phyloP scores from a whole-genome alignment of 352 stramenopile genomes.

The Poterioochromonas sp. region DNA sequence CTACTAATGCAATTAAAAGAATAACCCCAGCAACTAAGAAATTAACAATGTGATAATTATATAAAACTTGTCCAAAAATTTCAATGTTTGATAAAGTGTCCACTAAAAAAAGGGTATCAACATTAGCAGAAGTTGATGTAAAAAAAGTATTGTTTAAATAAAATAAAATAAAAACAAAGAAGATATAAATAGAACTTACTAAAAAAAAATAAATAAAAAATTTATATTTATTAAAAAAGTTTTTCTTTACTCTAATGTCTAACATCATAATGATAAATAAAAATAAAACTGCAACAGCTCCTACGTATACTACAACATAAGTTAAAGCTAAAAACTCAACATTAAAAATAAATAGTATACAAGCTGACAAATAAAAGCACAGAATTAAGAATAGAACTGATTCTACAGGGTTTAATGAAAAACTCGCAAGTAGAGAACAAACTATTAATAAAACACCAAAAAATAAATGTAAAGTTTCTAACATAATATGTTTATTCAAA shows the following conservation, averaged over 20 bases:
- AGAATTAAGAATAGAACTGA: slow-evolving; percentile 37
- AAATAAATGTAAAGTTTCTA: slow-evolving; percentile 35
- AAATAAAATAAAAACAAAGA: slow-evolving; percentile 20
- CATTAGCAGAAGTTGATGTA: slow-evolving; percentile 34
- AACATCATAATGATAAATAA: slow-evolving; percentile 40
- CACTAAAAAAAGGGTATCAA: slow-evolving; percentile 36
- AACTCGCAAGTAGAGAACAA: slow-evolving; percentile 14
- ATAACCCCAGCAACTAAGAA: slow-evolving; percentile 35
- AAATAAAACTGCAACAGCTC: slow-evolving; percentile 39
- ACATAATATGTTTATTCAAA: slow-evolving; percentile 33
- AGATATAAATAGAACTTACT: slow-evolving; percentile 33
- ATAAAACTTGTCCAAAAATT: slow-evolving; percentile 35
- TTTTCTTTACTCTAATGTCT: slow-evolving; percentile 36
- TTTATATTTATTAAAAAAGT: slow-evolving; percentile 25
- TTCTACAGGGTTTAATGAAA: slow-evolving; percentile 36
- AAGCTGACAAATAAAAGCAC: slow-evolving; percentile 26
- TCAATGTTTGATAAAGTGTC: slow-evolving; percentile 36
- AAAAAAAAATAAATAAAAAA: slow-evolving; percentile 38
- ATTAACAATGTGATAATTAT: slow-evolving; percentile 34
- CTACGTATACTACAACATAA: slow-evolving; percentile 36
- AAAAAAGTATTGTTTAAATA: slow-evolving; percentile 30
- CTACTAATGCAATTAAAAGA: slow-evolving; percentile 37
- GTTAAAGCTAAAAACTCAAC: slow-evolving; percentile 36
- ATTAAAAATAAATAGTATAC: slow-evolving; percentile 36
- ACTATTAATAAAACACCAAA: slow-evolving; percentile 35